A percentile compares a stretch with the other conserved stretches of the same genome.
These are phyloP conservation scores for Cystoderma amianthinum DNA, from an alignment of 768 basidiomycete genomes.

Conservation along the genomic window DNA sequence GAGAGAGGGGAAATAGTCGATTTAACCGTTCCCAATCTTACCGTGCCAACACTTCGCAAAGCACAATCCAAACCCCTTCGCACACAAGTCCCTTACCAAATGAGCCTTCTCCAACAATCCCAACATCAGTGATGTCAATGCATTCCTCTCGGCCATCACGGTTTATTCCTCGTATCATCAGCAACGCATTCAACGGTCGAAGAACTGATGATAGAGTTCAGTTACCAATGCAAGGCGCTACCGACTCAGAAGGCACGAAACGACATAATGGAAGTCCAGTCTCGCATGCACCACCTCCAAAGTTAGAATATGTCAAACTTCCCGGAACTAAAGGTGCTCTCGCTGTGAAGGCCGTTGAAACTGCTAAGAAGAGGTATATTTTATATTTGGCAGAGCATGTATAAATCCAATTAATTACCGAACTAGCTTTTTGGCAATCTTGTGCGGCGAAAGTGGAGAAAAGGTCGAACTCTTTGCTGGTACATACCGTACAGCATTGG, in stretches of 20 bases:
- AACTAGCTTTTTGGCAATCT: slow-evolving; percentile 79
- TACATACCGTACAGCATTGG: slow-evolving; percentile 83
- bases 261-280: slow-evolving; percentile 21
- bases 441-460: slow-evolving; percentile 89
- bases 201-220: slow-evolving; percentile 51
- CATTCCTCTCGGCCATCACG: slow-evolving; percentile 44
- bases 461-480: slow-evolving; percentile 93
- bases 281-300: slow-evolving; percentile 63
- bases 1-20: slow-evolving; percentile 15
- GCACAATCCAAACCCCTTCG: slow-evolving; percentile 13
- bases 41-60: slow-evolving; percentile 27
- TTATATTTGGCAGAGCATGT: no score
- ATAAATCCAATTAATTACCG: neutral
- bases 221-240: slow-evolving; percentile 25
- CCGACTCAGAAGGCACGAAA: slow-evolving; percentile 33
- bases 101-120: slow-evolving; percentile 11
- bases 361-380: slow-evolving; percentile 73
- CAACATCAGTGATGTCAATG: slow-evolving; percentile 20
- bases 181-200: slow-evolving; percentile 52
- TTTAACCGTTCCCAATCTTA: slow-evolving; percentile 34
- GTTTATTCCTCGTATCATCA: slow-evolving; percentile 67
- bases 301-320: slow-evolving; percentile 87
- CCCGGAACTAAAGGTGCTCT: slow-evolving; percentile 86
- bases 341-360: slow-evolving; percentile 83
- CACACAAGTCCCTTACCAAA: slow-evolving; percentile 7